Evolutionary conservation across 2,329 filamentous ascomycete genomes (phyloP).

Genomic region (Emmonsiellopsis sp.): DNA sequence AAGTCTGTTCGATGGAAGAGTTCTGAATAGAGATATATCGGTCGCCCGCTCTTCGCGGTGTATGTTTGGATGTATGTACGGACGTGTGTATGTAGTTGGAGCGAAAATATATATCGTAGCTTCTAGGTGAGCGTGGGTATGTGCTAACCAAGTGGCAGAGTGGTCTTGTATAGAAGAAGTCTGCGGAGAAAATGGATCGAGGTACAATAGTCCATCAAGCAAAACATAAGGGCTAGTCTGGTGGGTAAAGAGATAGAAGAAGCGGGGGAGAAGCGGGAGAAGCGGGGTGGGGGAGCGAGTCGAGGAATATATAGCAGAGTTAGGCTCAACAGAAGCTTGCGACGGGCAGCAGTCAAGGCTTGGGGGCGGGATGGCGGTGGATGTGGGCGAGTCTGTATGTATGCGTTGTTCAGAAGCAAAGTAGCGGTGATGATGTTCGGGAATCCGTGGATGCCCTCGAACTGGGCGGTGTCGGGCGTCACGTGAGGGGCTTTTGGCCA

Average conservation of each 20-base stretch:
- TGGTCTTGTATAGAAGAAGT: conserved; percentile 4
- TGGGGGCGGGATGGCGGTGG: neutral
- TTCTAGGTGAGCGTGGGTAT: neutral
- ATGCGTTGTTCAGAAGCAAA: neutral
- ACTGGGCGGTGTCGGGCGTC: neutral
- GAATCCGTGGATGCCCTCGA: neutral
- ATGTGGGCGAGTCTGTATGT: neutral
- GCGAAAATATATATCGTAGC: too few species aligned
- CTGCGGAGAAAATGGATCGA: neutral
- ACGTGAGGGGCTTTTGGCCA: neutral
- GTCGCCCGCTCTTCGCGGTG: neutral
- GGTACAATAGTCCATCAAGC: conserved; percentile 4
- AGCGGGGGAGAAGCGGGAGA: neutral
- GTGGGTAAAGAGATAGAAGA: neutral
- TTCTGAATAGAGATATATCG: neutral
- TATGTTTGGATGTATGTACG: neutral
- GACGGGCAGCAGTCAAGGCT: neutral
- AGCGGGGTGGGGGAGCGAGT: neutral
- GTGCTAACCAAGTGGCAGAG: conserved; percentile 6
- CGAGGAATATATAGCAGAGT: neutral
- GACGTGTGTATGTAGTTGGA: neutral
- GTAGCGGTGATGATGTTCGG: neutral
- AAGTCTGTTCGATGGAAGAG: neutral
- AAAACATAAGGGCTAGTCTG: neutral
- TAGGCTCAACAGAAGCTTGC: too few species aligned